Conservation (phyloP, 305 asterid genomes). For the Rubia balearica region DNA sequence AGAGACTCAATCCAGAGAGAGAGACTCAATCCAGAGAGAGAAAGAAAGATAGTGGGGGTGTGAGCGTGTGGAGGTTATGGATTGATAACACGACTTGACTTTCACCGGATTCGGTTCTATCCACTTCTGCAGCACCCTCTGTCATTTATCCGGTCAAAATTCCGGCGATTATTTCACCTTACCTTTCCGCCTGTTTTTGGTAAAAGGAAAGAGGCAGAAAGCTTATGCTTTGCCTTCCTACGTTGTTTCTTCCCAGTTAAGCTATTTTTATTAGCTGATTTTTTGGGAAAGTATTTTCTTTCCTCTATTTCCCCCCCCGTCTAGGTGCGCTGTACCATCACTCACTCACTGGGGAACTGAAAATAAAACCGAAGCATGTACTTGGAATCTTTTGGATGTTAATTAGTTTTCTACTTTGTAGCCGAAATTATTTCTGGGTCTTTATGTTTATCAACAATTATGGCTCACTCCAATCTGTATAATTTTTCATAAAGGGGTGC, state of each 20-base stretch:
- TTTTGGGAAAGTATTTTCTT: not conserved
- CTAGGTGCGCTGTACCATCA: conserved; percentile 3
- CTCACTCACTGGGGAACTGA: not conserved
- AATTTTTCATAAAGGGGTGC: not conserved
- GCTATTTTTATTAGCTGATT: conserved; percentile 5
- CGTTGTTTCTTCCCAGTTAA: not conserved
- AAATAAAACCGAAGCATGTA: not conserved
- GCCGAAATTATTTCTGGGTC: conserved; percentile 4
- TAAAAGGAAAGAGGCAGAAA: not conserved
- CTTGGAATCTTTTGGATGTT: not conserved
- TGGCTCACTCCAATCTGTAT: conserved; percentile 3
- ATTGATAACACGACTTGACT: conserved; percentile 2
- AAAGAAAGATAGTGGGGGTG: not conserved
- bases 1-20: not conserved
- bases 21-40: not conserved
- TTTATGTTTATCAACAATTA: conserved; percentile 3
- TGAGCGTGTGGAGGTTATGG: conserved; percentile 1
- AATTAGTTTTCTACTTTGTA: conserved; percentile 1
- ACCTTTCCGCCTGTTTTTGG: not conserved
- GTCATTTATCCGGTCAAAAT: not conserved
- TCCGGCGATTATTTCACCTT: not conserved
- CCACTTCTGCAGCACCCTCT: not conserved
- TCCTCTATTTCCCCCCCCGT: not conserved
- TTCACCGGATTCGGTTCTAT: not conserved
- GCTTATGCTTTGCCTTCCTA: not conserved